These are phyloP conservation scores for Limonomyces culmigenus DNA, from an alignment of 1,284 basidiomycete species.

Conservation along the genomic window DNA sequence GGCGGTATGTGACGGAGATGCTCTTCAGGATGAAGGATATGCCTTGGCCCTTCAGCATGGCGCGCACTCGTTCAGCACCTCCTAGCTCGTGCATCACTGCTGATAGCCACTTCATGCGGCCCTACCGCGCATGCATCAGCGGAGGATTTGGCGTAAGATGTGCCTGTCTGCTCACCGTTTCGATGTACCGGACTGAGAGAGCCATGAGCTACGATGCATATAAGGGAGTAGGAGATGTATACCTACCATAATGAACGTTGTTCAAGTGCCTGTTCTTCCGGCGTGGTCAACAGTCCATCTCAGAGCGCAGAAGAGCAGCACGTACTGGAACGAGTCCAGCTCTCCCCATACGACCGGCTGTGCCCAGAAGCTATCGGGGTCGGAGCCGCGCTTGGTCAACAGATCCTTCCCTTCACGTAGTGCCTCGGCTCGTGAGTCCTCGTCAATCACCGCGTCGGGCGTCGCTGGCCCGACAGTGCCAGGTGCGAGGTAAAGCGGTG, in stretches of 20 bases:
- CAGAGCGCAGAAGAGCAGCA: conserved; percentile 1
- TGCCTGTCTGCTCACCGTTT: conserved; percentile 48
- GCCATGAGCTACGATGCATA: conserved; percentile 2
- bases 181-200: conserved; percentile 52
- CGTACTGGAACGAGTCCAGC: conserved; percentile 58
- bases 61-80: conserved; percentile 30
- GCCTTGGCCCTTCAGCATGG: conserved; percentile 42
- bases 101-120: conserved; percentile 47
- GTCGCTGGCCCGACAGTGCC: conserved; percentile 43
- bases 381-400: conserved; percentile 33
- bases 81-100: conserved; percentile 39
- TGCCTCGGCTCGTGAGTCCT: conserved; percentile 9
- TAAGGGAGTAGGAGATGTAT: conserved; percentile 10
- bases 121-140: too few species aligned
- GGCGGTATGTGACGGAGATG: conserved; percentile 42
- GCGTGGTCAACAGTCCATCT: background rate
- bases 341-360: conserved; percentile 62
- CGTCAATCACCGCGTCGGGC: conserved; percentile 15
- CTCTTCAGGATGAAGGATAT: conserved; percentile 58
- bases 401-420: conserved; percentile 22
- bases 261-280: conserved; percentile 44
- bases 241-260: conserved; percentile 52
- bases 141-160: too few species aligned
- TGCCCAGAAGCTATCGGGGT: conserved; percentile 49
- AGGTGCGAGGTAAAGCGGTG: conserved; percentile 46